phyloP scores from a whole-genome alignment of 2,329 filamentous ascomycete genomes.

The Trichophyton equinum region DNA sequence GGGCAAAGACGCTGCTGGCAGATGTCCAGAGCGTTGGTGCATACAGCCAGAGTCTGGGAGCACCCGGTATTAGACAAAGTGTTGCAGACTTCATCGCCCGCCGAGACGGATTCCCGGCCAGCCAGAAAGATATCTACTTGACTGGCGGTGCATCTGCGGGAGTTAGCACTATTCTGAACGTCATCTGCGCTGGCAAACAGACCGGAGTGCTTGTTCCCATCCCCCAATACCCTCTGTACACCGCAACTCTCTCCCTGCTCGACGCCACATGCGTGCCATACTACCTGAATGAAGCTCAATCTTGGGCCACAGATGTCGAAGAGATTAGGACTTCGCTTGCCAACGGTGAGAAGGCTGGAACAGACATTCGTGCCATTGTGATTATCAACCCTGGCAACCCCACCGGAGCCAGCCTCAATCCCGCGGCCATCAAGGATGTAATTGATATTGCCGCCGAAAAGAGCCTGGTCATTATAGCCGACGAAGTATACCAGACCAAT shows the following conservation, averaged over 20 bases:
- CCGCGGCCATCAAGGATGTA: slow-evolving; percentile 69
- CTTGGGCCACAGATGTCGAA: slow-evolving; percentile 80
- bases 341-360: slow-evolving; percentile 62
- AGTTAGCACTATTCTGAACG: slow-evolving; percentile 82
- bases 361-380: slow-evolving; percentile 82
- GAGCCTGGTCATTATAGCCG: slow-evolving; percentile 78
- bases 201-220: slow-evolving; percentile 88
- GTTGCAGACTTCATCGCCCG: slow-evolving; percentile 87
- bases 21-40: slow-evolving; percentile 85
- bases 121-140: slow-evolving; percentile 73
- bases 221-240: slow-evolving; percentile 96
- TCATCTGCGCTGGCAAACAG: slow-evolving; percentile 66
- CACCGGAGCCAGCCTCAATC: slow-evolving; percentile 72
- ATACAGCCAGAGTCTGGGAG: slow-evolving; percentile 90
- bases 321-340: slow-evolving; percentile 61
- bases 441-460: slow-evolving; percentile 76
- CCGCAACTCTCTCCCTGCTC: slow-evolving; percentile 74
- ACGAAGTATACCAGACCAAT: slow-evolving; percentile 99
- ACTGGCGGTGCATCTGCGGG: slow-evolving; percentile 85
- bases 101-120: slow-evolving; percentile 77
- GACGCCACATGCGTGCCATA: slow-evolving; percentile 85
- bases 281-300: slow-evolving; percentile 72
- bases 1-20: slow-evolving; percentile 67
- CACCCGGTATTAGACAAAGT: slow-evolving; percentile 72
- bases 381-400: slow-evolving; percentile 99